phyloP scores from a whole-genome alignment of 2,329 filamentous ascomycete species.

The Pseudogymnoascus sp. region DNA sequence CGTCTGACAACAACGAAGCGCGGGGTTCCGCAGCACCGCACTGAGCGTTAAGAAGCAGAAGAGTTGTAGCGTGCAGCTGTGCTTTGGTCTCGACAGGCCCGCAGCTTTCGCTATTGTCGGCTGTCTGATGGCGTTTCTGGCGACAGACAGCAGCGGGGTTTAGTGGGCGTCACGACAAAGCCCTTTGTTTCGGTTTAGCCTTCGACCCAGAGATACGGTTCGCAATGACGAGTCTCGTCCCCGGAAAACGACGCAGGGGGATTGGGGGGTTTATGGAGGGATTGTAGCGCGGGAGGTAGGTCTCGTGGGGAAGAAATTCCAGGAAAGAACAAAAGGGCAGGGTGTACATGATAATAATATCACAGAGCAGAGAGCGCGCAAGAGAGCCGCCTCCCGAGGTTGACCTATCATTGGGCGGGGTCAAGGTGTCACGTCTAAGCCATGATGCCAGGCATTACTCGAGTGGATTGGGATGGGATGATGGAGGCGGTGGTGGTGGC shows the following conservation, averaged over 20 bases:
- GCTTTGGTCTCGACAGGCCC: background rate
- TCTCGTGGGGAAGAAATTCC: slow-evolving; percentile 8
- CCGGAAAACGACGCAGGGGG: background rate
- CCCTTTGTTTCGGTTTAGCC: background rate
- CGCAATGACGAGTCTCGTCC: background rate
- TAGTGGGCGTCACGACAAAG: background rate
- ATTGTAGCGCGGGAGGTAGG: background rate
- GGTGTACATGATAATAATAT: slow-evolving; percentile 9
- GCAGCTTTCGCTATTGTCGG: background rate
- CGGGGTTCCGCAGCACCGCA: background rate
- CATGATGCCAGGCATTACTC: slow-evolving; percentile 9
- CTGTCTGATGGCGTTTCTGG: background rate
- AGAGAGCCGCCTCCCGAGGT: slow-evolving; percentile 4
- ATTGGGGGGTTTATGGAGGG: background rate
- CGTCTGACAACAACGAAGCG: background rate
- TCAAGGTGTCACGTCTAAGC: slow-evolving; percentile 9
- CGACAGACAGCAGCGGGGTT: background rate
- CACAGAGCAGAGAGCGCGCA: background rate
- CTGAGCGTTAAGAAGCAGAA: background rate
- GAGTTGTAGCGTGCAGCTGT: background rate
- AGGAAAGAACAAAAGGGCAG: slow-evolving; percentile 7
- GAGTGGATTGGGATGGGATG: slow-evolving; percentile 9
- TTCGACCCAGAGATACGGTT: background rate
- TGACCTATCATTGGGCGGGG: slow-evolving; percentile 5
- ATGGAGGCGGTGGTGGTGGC: slow-evolving; percentile 6